Percentiles rank a stretch among this genome's conserved stretches.
Evolutionary conservation across 352 stramenopile species (phyloP).

Genomic region (Aphanomyces cochlioides): DNA sequence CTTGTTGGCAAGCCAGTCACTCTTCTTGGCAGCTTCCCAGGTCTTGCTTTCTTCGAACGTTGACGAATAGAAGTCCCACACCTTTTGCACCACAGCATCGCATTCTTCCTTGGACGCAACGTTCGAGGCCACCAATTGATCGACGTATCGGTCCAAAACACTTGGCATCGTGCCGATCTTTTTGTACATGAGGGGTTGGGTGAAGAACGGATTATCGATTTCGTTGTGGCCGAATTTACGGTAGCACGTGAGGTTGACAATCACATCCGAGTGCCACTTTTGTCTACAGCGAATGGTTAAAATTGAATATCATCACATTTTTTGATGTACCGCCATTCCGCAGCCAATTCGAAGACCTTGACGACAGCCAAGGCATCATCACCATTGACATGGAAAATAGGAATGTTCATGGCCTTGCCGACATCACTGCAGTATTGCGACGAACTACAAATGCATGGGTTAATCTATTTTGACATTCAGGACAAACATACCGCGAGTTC

Average conservation of each 20-base stretch:
- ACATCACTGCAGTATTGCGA: slow-evolving; percentile 96
- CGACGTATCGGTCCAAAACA: slow-evolving; percentile 87
- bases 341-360: slow-evolving; percentile 87
- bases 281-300: slow-evolving; percentile 33
- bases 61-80: slow-evolving; percentile 86
- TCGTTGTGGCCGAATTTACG: slow-evolving; percentile 98
- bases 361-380: slow-evolving; percentile 92
- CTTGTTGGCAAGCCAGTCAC: slow-evolving; percentile 92
- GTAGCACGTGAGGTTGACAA: slow-evolving; percentile 98
- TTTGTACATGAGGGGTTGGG: slow-evolving; percentile 97
- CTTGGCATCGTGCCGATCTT: slow-evolving; percentile 91
- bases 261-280: slow-evolving; percentile 87
- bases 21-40: slow-evolving; percentile 86
- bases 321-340: slow-evolving; percentile 51
- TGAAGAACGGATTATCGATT: slow-evolving; percentile 97
- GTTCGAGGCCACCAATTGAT: slow-evolving; percentile 48
- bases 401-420: slow-evolving; percentile 95
- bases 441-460: slow-evolving; percentile 46
- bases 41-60: slow-evolving; percentile 93
- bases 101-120: slow-evolving; percentile 77
- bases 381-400: slow-evolving; percentile 91
- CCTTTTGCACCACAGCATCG: slow-evolving; percentile 80
- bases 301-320: slow-evolving; percentile 9
- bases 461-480: neutral
- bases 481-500: slow-evolving; percentile 53